Evolutionary conservation across 2,329 filamentous ascomycete species (phyloP), one percentile per base, ranked within the genome.

Genomic region (Didymella exigua): DNA sequence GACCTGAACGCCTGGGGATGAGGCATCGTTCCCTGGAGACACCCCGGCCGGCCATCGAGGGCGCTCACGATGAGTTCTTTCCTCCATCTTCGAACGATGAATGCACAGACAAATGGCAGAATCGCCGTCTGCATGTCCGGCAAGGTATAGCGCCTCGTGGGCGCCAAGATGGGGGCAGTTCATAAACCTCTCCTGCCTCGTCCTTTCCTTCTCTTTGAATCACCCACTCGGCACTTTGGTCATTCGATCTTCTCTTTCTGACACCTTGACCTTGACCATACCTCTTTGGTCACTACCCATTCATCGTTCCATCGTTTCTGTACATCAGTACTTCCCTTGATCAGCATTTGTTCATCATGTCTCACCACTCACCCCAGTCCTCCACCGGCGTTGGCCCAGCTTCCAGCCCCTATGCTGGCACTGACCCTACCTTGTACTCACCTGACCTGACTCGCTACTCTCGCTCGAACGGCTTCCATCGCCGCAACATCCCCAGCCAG

Each of bases 341-440:
- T 58, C 57, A 53, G 24, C 60, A 60, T 58, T 54, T 44, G 44
- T 61, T 61, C 51, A 61, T 23, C 59, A 70, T 70, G 66, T 71
- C 64, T 56, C 62, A 62, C 44, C 59, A 61, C 31, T 69, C 67
- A 26, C 61, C 66, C 16, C 54, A 60, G 43, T 69, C 67, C 13
- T 68, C 64, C 13, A 58, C 56, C 24, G 60, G 54, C 30, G 38
- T 52, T 48, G 65, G 64, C 36, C 56, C 64, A 29, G 54, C 65
- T 1, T 69, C 66, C 4, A 69, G 65, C 40, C 69, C 69, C 19
- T 70, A 63, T 30, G 59, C 56, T 21, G 63, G 64, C 40, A 71
- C 69, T 13, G 66, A 72, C 21, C 62, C 62, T 6, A 70, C 69
- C 9, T 52, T 65, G 6, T 69, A 70, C 62, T 69, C 68, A 10